A percentile compares a stretch with the other conserved stretches of the same genome.
phyloP scores from a whole-genome alignment of 306 rosid species.

The Erythrophleum fordii region DNA sequence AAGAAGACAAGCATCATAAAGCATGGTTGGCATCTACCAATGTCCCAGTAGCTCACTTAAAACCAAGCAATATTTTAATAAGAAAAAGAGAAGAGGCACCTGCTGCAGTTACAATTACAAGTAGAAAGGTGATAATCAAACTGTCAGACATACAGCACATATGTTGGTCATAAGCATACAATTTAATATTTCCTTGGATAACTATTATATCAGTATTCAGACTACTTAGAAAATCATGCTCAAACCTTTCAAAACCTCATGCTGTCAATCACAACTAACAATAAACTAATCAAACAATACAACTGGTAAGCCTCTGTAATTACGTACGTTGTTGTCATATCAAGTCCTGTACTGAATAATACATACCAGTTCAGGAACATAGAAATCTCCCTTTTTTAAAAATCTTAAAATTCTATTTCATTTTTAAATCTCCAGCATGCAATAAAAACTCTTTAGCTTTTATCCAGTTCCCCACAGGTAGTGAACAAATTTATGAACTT shows the following conservation, averaged over 20 bases:
- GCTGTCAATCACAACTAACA: no score
- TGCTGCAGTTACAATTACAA: no score
- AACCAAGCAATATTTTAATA: no score
- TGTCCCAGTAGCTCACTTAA: no score
- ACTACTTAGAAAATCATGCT: not conserved
- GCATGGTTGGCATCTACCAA: no score
- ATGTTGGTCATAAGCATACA: no score
- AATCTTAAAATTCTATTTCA: not conserved
- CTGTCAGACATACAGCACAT: not conserved
- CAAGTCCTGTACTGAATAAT: not conserved
- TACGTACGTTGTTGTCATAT: no score
- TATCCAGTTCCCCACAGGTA: not conserved
- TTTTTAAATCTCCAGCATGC: slow-evolving; percentile 19
- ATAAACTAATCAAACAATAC: no score
- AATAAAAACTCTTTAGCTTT: slow-evolving; percentile 9
- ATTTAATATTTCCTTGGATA: not conserved
- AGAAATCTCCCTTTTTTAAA: not conserved
- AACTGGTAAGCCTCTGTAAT: no score
- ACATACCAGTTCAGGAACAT: not conserved
- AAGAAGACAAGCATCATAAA: not conserved
- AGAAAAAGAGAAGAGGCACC: no score
- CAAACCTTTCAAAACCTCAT: not conserved
- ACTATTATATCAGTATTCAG: not conserved
- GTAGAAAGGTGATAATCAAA: no score
- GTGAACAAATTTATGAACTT: slow-evolving; percentile 1